These are phyloP conservation scores for Nyctanthes arbortristis DNA, from an alignment of 257 asterid genomes.

Conservation along the genomic window DNA sequence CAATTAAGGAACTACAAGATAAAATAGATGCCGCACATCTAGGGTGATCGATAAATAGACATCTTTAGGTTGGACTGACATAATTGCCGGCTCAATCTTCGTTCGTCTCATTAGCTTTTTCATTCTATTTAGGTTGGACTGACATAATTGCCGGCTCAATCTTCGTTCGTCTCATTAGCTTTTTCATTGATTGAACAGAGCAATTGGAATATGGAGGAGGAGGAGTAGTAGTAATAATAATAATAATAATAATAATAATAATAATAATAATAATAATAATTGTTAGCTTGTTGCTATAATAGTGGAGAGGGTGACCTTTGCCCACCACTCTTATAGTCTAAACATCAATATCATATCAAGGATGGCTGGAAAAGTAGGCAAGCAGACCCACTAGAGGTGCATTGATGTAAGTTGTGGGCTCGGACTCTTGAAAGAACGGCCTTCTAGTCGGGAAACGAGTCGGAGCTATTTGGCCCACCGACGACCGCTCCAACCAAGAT, in stretches of 20 bases:
- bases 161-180: neutral
- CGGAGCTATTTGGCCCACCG: conserved; percentile 73
- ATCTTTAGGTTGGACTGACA: neutral
- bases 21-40: neutral
- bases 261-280: conserved; percentile 7
- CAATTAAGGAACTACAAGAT: neutral
- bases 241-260: neutral
- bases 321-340: conserved; percentile 56
- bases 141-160: neutral
- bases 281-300: neutral
- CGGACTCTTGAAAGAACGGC: conserved; percentile 74
- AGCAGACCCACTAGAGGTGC: conserved; percentile 79
- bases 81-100: neutral
- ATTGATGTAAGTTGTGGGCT: conserved; percentile 84
- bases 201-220: neutral
- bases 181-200: neutral
- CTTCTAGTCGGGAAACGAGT: conserved; percentile 71
- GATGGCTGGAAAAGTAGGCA: conserved; percentile 74
- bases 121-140: neutral
- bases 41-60: neutral
- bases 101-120: neutral
- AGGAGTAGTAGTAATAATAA: too few species aligned
- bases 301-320: conserved; percentile 70
- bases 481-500: conserved; percentile 70
- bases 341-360: conserved; percentile 20